Evolutionary conservation across 345 rosid genomes (phyloP), one percentile per base, ranked within the genome.

Genomic region (Citrus sinensis): DNA sequence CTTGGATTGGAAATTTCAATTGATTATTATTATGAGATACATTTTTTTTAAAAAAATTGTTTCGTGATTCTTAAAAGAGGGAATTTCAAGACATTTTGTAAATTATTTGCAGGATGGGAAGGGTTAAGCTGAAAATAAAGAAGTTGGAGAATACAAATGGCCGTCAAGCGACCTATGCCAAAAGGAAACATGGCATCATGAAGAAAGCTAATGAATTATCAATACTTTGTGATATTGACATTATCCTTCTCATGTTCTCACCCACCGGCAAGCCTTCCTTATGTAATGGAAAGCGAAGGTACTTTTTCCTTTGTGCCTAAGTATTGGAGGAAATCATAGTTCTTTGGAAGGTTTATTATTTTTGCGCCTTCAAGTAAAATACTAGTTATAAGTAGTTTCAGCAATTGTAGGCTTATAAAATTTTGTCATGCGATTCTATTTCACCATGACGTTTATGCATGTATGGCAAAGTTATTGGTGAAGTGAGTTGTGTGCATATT

Each of bases 181-280:
- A 93, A 81, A 89, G 97, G 82, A 91, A 84, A 80, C 80, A 87
- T 85, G 94, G 95, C 76, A 90, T 93, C 79, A 83, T 91, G 82
- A 91, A 93, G 82, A 93, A 93, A 84, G 95, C 97, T 24, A 88
- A 79, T 54, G 97, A 92, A 79, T 83, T 92, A 62, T 91, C 95
- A 1, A 87, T 93, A 77, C 87, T 91, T 8, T 91, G 97, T 55
- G 94, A 90, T 75, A 88, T 88, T 24, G 92, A 88, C 80, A 85
- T 91, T 73, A 76, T 88, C 81, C 94, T 93, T 78, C 92, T 93
- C 83, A 90, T 93, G 94, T 93, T 93, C 80, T 93, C 95, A 27
- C 92, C 97, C 7, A 79, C 85, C 0, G 91, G 95, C 32, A 93
- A 89, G 80, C 92, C 97, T 66, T 86, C 92, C 0, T 46, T 90